Evolutionary conservation across 768 basidiomycete genomes (phyloP).

Genomic region (Suillus plorans): DNA sequence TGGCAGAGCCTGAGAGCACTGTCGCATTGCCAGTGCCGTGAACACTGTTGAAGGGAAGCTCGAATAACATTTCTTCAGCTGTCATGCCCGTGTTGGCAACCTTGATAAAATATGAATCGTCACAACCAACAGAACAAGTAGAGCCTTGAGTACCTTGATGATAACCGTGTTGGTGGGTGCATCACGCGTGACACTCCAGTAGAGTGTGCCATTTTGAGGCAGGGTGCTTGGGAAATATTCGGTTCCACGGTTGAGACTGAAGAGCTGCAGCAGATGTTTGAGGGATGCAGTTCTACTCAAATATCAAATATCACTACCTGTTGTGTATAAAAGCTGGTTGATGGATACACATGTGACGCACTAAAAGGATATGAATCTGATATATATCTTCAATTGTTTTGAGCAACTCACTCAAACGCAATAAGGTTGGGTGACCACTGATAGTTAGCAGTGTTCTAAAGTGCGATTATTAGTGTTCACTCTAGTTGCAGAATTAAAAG

Average conservation of each 20-base stretch:
- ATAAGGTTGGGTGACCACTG: conserved; percentile 69
- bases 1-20: conserved; percentile 48
- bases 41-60: conserved; percentile 53
- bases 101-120: conserved; percentile 29
- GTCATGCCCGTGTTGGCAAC: conserved; percentile 50
- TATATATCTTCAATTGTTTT: neutral
- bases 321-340: conserved; percentile 63
- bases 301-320: conserved; percentile 37
- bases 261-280: conserved; percentile 42
- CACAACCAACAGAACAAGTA: neutral
- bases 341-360: conserved; percentile 53
- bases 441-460: conserved; percentile 48
- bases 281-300: neutral
- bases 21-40: conserved; percentile 43
- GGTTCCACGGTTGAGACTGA: conserved; percentile 61
- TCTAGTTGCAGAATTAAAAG: neutral
- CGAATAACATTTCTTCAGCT: conserved; percentile 46
- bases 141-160: conserved; percentile 50
- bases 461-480: conserved; percentile 6
- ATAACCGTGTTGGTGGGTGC: conserved; percentile 38
- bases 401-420: conserved; percentile 55
- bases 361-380: conserved; percentile 27
- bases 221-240: conserved; percentile 64
- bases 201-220: conserved; percentile 48
- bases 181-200: conserved; percentile 58